Conservation (phyloP, 139 green algal species). For the Tetratostichococcus sp. region DNA sequence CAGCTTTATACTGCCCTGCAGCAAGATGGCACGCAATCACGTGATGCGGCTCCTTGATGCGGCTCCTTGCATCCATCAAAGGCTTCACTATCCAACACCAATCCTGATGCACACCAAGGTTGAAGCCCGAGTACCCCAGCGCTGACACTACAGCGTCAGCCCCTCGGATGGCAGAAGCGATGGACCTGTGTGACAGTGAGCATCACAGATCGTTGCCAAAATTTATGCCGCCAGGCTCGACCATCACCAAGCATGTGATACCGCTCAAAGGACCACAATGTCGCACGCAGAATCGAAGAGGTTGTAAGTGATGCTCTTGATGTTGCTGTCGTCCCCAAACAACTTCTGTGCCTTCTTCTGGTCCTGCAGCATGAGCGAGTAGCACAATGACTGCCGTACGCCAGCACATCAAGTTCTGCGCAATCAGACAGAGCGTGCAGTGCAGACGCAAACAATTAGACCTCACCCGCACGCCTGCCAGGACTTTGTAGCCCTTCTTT, state of each 20-base stretch:
- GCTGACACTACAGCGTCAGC: conserved; percentile 54
- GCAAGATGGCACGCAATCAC: too few relatives aligned
- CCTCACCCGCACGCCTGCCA: conserved; percentile 38
- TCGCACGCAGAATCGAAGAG: neutral
- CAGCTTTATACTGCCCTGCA: neutral
- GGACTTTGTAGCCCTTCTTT: conserved; percentile 34
- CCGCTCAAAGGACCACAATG: too few relatives aligned
- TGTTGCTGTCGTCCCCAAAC: neutral
- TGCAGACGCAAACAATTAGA: too few relatives aligned
- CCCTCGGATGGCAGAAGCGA: conserved; percentile 35
- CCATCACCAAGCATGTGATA: too few relatives aligned
- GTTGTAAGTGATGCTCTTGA: neutral
- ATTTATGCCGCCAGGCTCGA: too few relatives aligned
- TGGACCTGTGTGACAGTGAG: conserved; percentile 18
- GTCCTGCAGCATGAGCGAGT: neutral
- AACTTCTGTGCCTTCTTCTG: neutral
- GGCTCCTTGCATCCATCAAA: too few relatives aligned
- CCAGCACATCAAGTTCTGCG: too few relatives aligned
- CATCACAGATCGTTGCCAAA: neutral
- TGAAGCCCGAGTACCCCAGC: conserved; percentile 40
- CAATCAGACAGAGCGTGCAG: too few relatives aligned
- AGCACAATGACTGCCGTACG: too few relatives aligned
- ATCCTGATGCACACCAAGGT: conserved; percentile 1
- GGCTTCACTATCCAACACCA: too few relatives aligned
- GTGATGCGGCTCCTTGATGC: too few relatives aligned